Percentiles rank a stretch among this genome's conserved stretches.
Conservation (phyloP, 192 early-diverging fungal species). For the Backusella tarrabulga region DNA sequence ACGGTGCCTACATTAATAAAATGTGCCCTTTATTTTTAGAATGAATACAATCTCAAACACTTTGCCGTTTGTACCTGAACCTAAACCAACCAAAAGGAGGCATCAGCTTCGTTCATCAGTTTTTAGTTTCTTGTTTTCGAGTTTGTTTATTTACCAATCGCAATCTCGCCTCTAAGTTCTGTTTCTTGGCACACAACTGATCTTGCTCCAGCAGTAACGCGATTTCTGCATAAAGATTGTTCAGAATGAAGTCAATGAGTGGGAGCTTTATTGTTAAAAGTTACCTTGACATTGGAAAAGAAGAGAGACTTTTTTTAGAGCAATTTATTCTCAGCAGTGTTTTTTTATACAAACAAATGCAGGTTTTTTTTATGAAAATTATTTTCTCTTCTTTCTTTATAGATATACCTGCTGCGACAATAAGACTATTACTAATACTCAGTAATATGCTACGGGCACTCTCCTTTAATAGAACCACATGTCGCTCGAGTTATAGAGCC, state of each 20-base stretch:
- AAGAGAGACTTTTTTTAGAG: not conserved
- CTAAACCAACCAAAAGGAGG: not conserved
- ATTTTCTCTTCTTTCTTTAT: not conserved
- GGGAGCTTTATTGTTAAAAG: not conserved
- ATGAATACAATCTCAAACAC: not conserved
- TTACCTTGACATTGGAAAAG: slow-evolving; percentile 18
- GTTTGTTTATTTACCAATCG: slow-evolving; percentile 38
- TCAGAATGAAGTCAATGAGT: not conserved
- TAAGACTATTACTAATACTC: not conserved
- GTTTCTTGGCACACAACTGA: slow-evolving; percentile 53
- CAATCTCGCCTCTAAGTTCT: slow-evolving; percentile 50
- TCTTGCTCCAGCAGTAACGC: slow-evolving; percentile 28
- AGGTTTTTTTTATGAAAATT: not conserved
- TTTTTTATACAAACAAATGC: no score
- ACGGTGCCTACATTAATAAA: slow-evolving; percentile 49
- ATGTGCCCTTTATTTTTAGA: not conserved
- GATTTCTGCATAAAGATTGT: slow-evolving; percentile 14
- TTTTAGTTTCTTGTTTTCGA: not conserved
- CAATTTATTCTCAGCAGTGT: not conserved
- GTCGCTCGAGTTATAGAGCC: not conserved
- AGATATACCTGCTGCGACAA: not conserved
- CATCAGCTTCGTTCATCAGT: not conserved
- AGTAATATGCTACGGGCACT: not conserved
- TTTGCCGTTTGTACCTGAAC: not conserved
- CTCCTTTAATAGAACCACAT: not conserved